Conservation (phyloP, 371 early-diverging fungal genomes). For the Coemansia sp. region DNA sequence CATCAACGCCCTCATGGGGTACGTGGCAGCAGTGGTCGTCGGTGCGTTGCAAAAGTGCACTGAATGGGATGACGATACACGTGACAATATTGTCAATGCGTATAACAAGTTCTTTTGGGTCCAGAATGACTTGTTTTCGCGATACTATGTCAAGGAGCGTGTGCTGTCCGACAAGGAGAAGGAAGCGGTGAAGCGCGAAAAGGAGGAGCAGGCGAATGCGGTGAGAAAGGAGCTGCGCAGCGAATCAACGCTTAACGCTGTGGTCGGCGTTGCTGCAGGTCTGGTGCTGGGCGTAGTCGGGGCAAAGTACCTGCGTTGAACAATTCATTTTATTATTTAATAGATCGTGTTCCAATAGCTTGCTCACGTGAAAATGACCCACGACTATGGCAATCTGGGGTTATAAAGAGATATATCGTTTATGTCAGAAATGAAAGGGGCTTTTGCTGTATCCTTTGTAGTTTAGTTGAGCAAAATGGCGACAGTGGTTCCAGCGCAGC, state of each 20-base stretch:
- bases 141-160: slow-evolving; percentile 70
- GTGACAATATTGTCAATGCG: slow-evolving; percentile 64
- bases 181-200: slow-evolving; percentile 13
- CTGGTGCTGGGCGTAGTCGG: slow-evolving; percentile 19
- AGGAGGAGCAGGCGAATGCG: slow-evolving; percentile 21
- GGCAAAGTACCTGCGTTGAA: slow-evolving; percentile 9
- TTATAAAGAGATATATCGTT: not conserved
- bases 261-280: slow-evolving; percentile 37
- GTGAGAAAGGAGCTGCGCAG: slow-evolving; percentile 29
- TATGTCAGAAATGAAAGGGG: not conserved
- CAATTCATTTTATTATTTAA: too few relatives aligned
- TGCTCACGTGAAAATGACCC: not conserved
- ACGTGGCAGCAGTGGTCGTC: slow-evolving; percentile 64
- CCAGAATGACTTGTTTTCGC: slow-evolving; percentile 83
- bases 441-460: not conserved
- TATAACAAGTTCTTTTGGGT: slow-evolving; percentile 86
- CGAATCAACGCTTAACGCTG: slow-evolving; percentile 39
- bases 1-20: slow-evolving; percentile 75
- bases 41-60: slow-evolving; percentile 61
- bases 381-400: not conserved
- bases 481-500: slow-evolving; percentile 22
- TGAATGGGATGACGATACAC: slow-evolving; percentile 61
- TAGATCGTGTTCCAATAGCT: too few relatives aligned
- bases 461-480: not conserved
- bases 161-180: slow-evolving; percentile 43